phyloP scores from a whole-genome alignment of 75 land plant genomes.

The Isoetes taiwanensis region DNA sequence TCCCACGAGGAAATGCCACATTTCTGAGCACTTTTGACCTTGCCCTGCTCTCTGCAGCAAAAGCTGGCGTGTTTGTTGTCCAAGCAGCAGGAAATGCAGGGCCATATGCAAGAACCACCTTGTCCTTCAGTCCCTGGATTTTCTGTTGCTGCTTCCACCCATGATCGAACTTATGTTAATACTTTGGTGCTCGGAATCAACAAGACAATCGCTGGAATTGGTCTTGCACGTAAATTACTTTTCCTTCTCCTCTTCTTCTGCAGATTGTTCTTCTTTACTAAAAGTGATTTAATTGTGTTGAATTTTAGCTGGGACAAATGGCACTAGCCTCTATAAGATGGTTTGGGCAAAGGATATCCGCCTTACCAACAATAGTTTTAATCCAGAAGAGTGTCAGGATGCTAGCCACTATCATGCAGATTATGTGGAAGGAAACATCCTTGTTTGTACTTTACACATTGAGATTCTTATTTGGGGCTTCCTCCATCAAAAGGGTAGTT shows the following conservation, averaged over 20 bases:
- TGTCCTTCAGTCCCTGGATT: constrained; percentile 53
- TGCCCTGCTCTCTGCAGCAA: constrained; percentile 25
- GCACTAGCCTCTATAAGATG: constrained; percentile 35
- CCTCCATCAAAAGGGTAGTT: constrained; percentile 53
- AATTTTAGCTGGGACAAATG: constrained; percentile 54
- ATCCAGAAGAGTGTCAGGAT: constrained; percentile 83
- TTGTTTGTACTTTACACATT: constrained; percentile 77
- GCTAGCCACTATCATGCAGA: constrained; percentile 27
- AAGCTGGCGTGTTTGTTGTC: constrained; percentile 33
- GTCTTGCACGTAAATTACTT: constrained; percentile 40
- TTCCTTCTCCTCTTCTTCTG: neutral
- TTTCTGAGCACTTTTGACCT: constrained; percentile 32
- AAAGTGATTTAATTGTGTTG: neutral
- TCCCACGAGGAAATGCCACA: constrained; percentile 69
- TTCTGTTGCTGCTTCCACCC: constrained; percentile 27
- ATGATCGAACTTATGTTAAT: constrained; percentile 28
- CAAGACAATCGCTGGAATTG: constrained; percentile 16
- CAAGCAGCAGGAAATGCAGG: constrained; percentile 46
- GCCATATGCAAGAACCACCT: constrained; percentile 18
- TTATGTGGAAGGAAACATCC: constrained; percentile 51
- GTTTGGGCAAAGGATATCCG: constrained; percentile 57
- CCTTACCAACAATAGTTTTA: constrained; percentile 27
- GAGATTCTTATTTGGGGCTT: constrained; percentile 62
- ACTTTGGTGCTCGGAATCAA: constrained; percentile 19
- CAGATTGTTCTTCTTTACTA: neutral